Conservation (phyloP, 2,329 filamentous ascomycete genomes). For the Polychaeton citri region DNA sequence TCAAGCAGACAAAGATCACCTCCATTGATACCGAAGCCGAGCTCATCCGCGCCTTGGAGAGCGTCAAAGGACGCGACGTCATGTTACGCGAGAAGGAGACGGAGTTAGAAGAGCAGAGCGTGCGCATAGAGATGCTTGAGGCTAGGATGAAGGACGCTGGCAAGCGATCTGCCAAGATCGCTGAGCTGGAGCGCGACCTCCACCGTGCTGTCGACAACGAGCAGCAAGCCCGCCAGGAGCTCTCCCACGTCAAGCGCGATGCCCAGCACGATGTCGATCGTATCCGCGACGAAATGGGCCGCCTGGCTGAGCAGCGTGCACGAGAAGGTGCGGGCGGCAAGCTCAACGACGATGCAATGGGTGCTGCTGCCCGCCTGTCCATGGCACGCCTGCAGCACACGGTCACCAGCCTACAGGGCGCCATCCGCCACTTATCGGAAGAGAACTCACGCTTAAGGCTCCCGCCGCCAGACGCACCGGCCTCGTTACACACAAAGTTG, state of each 20-base stretch:
- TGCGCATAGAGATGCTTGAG: slow-evolving; percentile 87
- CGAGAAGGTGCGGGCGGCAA: slow-evolving; percentile 37
- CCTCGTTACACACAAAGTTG: slow-evolving; percentile 20
- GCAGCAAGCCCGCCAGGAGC: slow-evolving; percentile 38
- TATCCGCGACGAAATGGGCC: slow-evolving; percentile 16
- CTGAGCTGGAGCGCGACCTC: slow-evolving; percentile 42
- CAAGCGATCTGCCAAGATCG: slow-evolving; percentile 59
- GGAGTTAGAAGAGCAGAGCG: slow-evolving; percentile 70
- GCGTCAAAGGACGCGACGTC: slow-evolving; percentile 60
- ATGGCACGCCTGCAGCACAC: slow-evolving; percentile 54
- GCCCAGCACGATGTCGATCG: slow-evolving; percentile 15
- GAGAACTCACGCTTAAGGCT: slow-evolving; percentile 52
- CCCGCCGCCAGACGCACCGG: slow-evolving; percentile 14
- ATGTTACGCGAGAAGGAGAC: slow-evolving; percentile 47
- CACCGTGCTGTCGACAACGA: slow-evolving; percentile 28
- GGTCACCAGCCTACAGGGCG: slow-evolving; percentile 49
- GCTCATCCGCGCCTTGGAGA: slow-evolving; percentile 64
- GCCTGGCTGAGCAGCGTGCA: slow-evolving; percentile 12
- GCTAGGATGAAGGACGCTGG: slow-evolving; percentile 73
- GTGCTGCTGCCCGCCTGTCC: slow-evolving; percentile 59
- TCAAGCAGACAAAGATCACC: slow-evolving; percentile 69
- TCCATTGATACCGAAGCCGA: slow-evolving; percentile 77
- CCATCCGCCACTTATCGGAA: slow-evolving; percentile 54
- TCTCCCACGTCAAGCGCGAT: slow-evolving; percentile 12
- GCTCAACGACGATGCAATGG: slow-evolving; percentile 51